Evolutionary conservation across 495 filamentous ascomycete genomes (phyloP).

Genomic region (Penicillium crystallinum): DNA sequence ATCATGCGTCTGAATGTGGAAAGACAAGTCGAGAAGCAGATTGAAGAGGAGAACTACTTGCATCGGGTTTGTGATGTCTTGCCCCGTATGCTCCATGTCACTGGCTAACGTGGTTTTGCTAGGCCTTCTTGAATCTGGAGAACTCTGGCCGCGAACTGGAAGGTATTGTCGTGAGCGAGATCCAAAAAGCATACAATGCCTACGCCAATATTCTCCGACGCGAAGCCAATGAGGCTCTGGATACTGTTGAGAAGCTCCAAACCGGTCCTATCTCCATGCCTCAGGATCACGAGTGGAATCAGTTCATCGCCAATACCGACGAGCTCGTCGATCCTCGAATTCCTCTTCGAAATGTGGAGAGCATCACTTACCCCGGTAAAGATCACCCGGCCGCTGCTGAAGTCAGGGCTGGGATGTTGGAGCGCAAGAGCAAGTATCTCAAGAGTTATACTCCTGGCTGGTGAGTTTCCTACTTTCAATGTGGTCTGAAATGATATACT

Average conservation of each 20-base stretch:
- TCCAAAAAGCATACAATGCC: conserved; percentile 93
- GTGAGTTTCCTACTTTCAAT: conserved; percentile 45
- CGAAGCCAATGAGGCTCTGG: conserved; percentile 77
- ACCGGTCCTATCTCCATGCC: conserved; percentile 81
- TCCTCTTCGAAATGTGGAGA: conserved; percentile 69
- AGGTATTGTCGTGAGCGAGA: conserved; percentile 91
- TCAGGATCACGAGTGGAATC: conserved; percentile 84
- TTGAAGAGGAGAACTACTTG: conserved; percentile 95
- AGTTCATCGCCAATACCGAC: conserved; percentile 76
- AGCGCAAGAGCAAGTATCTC: conserved; percentile 97
- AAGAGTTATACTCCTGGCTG: conserved; percentile 98
- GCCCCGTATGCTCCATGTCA: background rate
- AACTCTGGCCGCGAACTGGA: conserved; percentile 91
- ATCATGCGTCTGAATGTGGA: conserved; percentile 79
- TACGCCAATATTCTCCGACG: conserved; percentile 84
- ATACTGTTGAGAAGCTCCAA: conserved; percentile 75
- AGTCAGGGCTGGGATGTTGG: conserved; percentile 81
- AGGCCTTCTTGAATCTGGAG: conserved; percentile 95
- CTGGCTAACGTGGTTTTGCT: conserved; percentile 19
- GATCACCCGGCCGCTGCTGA: conserved; percentile 83
- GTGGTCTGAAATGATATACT: conserved; percentile 17
- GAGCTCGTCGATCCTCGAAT: conserved; percentile 84
- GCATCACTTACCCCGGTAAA: conserved; percentile 90
- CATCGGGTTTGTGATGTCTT: conserved; percentile 62
- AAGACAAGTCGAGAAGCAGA: conserved; percentile 80